These are phyloP conservation scores for Pleurotus salmoneostramineus DNA, from an alignment of 768 basidiomycete species.

Conservation along the genomic window DNA sequence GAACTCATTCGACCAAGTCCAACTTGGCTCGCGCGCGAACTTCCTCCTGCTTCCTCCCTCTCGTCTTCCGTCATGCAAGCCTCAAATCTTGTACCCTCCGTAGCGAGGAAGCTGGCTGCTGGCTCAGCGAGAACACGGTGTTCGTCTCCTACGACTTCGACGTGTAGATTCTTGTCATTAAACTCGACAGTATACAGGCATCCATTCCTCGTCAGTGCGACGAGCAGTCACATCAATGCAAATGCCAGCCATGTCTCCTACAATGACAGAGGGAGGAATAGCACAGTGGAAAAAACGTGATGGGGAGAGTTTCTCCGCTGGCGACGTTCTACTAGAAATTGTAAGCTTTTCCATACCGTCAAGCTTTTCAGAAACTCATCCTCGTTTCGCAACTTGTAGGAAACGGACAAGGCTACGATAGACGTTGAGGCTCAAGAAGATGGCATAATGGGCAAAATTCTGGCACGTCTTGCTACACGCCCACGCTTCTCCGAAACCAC, in stretches of 20 bases:
- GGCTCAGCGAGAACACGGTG: background rate
- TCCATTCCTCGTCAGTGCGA: slow-evolving; percentile 50
- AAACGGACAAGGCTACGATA: slow-evolving; percentile 94
- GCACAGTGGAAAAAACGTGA: slow-evolving; percentile 87
- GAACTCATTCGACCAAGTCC: too few species aligned
- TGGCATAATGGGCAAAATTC: slow-evolving; percentile 88
- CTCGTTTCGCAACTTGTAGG: slow-evolving; percentile 37
- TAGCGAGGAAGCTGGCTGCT: background rate
- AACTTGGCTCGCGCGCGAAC: too few species aligned
- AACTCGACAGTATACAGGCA: slow-evolving; percentile 26
- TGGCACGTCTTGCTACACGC: slow-evolving; percentile 47
- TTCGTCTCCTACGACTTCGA: background rate
- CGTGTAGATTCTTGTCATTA: background rate
- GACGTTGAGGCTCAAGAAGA: slow-evolving; percentile 99
- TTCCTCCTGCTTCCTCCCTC: too few species aligned
- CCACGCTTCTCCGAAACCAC: background rate
- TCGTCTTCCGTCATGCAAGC: background rate
- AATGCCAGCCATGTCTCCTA: slow-evolving; percentile 98
- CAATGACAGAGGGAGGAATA: slow-evolving; percentile 94
- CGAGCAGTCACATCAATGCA: slow-evolving; percentile 69
- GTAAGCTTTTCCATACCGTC: slow-evolving; percentile 39
- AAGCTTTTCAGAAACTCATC: background rate
- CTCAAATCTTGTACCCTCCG: background rate
- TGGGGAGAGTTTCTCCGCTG: slow-evolving; percentile 74
- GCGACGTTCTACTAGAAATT: slow-evolving; percentile 88